Percentiles rank a stretch among this genome's conserved stretches.
phyloP scores from a whole-genome alignment of 2,329 filamentous ascomycete genomes.

The Exophiala alcalophila region DNA sequence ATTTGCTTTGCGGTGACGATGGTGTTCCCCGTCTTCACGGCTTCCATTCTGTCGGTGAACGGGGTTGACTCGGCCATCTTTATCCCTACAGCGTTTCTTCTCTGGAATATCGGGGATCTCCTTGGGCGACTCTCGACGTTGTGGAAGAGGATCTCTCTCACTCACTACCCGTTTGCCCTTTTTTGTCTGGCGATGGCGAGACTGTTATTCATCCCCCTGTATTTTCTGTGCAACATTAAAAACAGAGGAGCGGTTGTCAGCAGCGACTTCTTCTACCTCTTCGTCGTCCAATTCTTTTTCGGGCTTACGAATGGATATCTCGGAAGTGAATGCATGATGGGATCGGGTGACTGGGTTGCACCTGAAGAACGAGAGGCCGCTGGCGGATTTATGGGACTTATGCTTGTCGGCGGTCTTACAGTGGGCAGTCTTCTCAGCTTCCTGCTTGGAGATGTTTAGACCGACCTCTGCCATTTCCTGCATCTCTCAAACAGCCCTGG shows the following conservation, averaged over 20 bases:
- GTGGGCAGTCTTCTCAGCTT: conserved; percentile 90
- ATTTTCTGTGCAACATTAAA: conserved; percentile 83
- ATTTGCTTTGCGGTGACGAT: conserved; percentile 82
- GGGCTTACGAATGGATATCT: conserved; percentile 85
- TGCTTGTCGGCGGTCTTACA: conserved; percentile 79
- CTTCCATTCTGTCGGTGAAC: conserved; percentile 59
- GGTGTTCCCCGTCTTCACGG: conserved; percentile 92
- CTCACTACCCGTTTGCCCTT: conserved; percentile 62
- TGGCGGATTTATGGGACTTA: conserved; percentile 90
- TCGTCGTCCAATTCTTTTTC: conserved; percentile 78
- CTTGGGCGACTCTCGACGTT: conserved; percentile 68
- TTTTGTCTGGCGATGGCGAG: conserved; percentile 67
- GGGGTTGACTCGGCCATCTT: conserved; percentile 68
- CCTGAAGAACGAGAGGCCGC: conserved; percentile 81
- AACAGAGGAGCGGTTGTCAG: conserved; percentile 69
- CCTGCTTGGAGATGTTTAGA: conserved; percentile 51
- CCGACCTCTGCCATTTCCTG: no score
- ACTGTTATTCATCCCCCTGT: conserved; percentile 73
- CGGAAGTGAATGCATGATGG: conserved; percentile 88
- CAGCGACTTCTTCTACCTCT: conserved; percentile 85
- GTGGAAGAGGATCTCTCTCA: conserved; percentile 55
- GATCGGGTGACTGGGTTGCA: conserved; percentile 75
- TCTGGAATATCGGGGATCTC: conserved; percentile 91
- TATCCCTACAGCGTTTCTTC: conserved; percentile 83
- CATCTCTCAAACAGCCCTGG: no score